These are phyloP conservation scores for Penicillium silybi DNA, from an alignment of 495 filamentous ascomycete species.

Conservation along the genomic window DNA sequence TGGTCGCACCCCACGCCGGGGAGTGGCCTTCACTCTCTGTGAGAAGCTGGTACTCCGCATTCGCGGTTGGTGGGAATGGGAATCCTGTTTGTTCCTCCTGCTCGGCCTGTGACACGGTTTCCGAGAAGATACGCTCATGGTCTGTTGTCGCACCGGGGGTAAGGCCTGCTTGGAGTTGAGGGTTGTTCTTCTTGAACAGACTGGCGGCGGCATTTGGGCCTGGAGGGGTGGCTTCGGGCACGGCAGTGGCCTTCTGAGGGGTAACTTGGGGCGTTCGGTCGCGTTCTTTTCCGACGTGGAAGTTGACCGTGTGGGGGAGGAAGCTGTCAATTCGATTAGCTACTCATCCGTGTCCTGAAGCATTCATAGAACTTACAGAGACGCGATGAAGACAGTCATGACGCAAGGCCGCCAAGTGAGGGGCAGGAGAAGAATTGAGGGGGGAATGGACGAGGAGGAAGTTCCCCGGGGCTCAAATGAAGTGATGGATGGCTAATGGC, in stretches of 20 bases:
- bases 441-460: background rate
- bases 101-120: constrained; percentile 30
- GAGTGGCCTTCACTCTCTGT: constrained; percentile 43
- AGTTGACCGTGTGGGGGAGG: constrained; percentile 86
- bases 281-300: constrained; percentile 42
- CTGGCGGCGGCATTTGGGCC: constrained; percentile 34
- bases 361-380: constrained; percentile 60
- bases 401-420: constrained; percentile 23
- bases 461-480: background rate
- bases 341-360: background rate
- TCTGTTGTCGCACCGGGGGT: constrained; percentile 60
- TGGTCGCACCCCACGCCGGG: constrained; percentile 62
- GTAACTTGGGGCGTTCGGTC: constrained; percentile 18
- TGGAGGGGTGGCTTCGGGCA: constrained; percentile 28
- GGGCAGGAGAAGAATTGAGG: background rate
- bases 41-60: constrained; percentile 22
- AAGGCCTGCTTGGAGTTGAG: constrained; percentile 35
- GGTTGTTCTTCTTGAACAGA: constrained; percentile 36
- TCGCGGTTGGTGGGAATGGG: constrained; percentile 27
- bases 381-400: constrained; percentile 81
- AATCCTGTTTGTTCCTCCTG: constrained; percentile 26
- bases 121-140: constrained; percentile 57
- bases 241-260: constrained; percentile 35
- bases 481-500: background rate
- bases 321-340: constrained; percentile 52